phyloP scores from a whole-genome alignment of 306 rosid species.

The Sphenostylis stenocarpa region DNA sequence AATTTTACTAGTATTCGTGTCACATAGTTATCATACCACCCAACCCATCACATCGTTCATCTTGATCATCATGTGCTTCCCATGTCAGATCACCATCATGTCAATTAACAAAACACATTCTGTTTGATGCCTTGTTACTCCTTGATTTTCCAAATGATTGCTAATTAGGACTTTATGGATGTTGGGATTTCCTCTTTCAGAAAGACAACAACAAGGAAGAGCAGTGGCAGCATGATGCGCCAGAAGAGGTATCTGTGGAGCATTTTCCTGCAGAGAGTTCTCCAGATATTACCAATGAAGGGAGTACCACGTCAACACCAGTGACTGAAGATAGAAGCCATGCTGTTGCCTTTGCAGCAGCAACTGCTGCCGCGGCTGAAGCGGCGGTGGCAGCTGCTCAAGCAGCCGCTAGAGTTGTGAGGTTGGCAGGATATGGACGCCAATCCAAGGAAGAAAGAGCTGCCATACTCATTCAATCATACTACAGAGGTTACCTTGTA shows the following conservation, averaged over 20 bases:
- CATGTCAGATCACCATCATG: slow-evolving; percentile 48
- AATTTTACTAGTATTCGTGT: slow-evolving; percentile 40
- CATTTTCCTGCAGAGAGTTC: slow-evolving; percentile 79
- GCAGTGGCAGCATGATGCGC: slow-evolving; percentile 61
- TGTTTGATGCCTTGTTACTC: background rate
- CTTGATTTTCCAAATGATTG: slow-evolving; percentile 4
- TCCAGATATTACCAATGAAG: slow-evolving; percentile 63
- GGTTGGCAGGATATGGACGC: slow-evolving; percentile 74
- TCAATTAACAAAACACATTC: background rate
- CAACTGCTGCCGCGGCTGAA: slow-evolving; percentile 82
- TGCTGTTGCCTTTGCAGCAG: slow-evolving; percentile 74
- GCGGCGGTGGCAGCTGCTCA: slow-evolving; percentile 85
- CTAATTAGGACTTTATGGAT: slow-evolving; percentile 2
- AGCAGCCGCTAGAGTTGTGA: slow-evolving; percentile 84
- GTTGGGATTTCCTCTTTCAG: slow-evolving; percentile 29
- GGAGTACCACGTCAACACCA: slow-evolving; percentile 58
- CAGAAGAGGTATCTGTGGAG: slow-evolving; percentile 77
- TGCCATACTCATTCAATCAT: slow-evolving; percentile 82
- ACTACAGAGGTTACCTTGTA: slow-evolving; percentile 93
- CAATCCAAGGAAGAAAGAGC: slow-evolving; percentile 75
- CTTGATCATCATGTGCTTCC: slow-evolving; percentile 55
- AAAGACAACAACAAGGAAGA: slow-evolving; percentile 35
- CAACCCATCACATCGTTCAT: slow-evolving; percentile 54
- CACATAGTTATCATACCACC: slow-evolving; percentile 61
- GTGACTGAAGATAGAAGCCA: slow-evolving; percentile 58